These are phyloP conservation scores for Blastomyces emzantsi DNA, from an alignment of 2,329 filamentous ascomycete species.

Conservation along the genomic window DNA sequence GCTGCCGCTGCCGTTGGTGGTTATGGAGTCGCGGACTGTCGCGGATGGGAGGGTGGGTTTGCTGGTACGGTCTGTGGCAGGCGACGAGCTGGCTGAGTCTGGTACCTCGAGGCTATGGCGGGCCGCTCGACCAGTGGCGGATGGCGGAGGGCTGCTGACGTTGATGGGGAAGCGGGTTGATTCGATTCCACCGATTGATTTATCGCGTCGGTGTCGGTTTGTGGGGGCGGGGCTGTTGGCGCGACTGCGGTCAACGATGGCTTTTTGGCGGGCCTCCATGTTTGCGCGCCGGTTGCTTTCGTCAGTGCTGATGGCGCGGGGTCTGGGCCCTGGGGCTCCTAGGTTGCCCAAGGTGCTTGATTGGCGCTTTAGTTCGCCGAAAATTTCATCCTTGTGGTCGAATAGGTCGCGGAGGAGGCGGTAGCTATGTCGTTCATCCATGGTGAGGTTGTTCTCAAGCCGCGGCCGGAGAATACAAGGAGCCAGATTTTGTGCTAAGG, in stretches of 20 bases:
- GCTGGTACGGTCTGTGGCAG: constrained; percentile 28
- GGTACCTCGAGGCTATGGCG: constrained; percentile 76
- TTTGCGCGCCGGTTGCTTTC: constrained; percentile 90
- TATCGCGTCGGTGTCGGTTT: constrained; percentile 62
- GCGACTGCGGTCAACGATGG: constrained; percentile 61
- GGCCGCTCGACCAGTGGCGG: constrained; percentile 40
- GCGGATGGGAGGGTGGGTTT: constrained; percentile 11
- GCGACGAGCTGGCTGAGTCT: constrained; percentile 43
- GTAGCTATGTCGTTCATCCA: constrained; percentile 91
- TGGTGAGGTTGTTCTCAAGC: constrained; percentile 77
- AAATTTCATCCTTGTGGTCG: constrained; percentile 87
- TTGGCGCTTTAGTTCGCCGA: constrained; percentile 82
- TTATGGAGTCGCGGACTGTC: background rate
- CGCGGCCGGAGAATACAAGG: constrained; percentile 84
- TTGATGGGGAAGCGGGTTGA: constrained; percentile 83
- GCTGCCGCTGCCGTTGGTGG: constrained; percentile 38
- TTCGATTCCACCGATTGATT: constrained; percentile 53
- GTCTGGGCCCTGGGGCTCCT: constrained; percentile 44
- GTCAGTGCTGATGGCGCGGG: constrained; percentile 84
- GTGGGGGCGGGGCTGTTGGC: constrained; percentile 57
- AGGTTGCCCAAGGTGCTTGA: constrained; percentile 27
- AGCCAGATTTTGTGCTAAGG: constrained; percentile 65
- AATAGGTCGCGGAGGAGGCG: constrained; percentile 88
- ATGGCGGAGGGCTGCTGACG: constrained; percentile 50
- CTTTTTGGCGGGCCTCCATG: constrained; percentile 86